These are phyloP conservation scores for Naganishia kalamii DNA, from an alignment of 768 basidiomycete species.

Conservation along the genomic window DNA sequence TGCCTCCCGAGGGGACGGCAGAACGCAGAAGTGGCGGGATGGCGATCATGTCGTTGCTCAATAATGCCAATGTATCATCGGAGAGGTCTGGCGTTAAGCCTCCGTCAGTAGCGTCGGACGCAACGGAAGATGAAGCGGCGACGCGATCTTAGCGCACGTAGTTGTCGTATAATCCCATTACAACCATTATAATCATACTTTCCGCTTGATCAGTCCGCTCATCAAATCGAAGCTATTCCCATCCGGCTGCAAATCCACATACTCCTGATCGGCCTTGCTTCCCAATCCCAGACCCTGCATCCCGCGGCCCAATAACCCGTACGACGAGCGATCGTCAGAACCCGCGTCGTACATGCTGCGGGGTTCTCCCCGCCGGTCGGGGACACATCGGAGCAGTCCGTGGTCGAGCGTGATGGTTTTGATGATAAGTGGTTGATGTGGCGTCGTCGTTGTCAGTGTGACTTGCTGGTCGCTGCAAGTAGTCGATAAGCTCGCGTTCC, in stretches of 20 bases:
- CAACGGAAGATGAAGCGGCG: slow-evolving; percentile 15
- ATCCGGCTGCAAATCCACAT: slow-evolving; percentile 89
- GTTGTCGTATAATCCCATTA: background rate
- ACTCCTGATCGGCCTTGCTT: slow-evolving; percentile 46
- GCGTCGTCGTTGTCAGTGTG: slow-evolving; percentile 68
- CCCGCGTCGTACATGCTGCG: slow-evolving; percentile 7
- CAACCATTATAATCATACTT: slow-evolving; percentile 30
- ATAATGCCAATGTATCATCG: background rate
- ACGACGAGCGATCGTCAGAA: slow-evolving; percentile 29
- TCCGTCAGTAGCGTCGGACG: slow-evolving; percentile 14
- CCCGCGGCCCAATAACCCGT: background rate
- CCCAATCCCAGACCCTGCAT: slow-evolving; percentile 30
- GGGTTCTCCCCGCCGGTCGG: background rate
- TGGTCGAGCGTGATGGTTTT: slow-evolving; percentile 78
- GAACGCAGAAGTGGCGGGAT: slow-evolving; percentile 9
- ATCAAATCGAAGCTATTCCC: slow-evolving; percentile 96
- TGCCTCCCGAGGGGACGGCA: slow-evolving; percentile 1
- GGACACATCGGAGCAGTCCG: slow-evolving; percentile 69
- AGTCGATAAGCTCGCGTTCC: background rate
- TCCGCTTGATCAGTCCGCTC: slow-evolving; percentile 70
- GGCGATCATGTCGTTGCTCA: slow-evolving; percentile 20
- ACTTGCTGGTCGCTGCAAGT: slow-evolving; percentile 47
- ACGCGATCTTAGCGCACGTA: background rate
- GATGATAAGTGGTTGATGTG: slow-evolving; percentile 67
- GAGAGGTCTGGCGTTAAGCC: background rate